Evolutionary conservation across 2,329 filamentous ascomycete species (phyloP).

Genomic region (Zelopaecilomyces penicillatus): DNA sequence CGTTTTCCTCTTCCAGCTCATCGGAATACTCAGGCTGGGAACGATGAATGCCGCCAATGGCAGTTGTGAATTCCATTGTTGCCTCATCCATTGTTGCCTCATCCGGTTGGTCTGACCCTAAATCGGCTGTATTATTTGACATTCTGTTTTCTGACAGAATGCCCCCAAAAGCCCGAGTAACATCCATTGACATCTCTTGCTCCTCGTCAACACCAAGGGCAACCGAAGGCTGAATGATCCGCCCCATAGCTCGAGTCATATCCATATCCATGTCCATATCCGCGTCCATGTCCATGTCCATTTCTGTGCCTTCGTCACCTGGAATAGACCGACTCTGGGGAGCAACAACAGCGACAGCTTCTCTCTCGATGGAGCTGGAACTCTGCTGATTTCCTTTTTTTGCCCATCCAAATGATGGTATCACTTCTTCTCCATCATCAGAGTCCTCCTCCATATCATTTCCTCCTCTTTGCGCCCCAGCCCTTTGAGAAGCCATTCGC

Average conservation of each 20-base stretch:
- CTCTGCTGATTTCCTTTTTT: slow-evolving; percentile 40
- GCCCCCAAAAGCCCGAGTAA: slow-evolving; percentile 72
- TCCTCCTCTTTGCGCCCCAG: slow-evolving; percentile 60
- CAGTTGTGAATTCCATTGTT: slow-evolving; percentile 75
- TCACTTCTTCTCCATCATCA: slow-evolving; percentile 59
- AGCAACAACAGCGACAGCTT: slow-evolving; percentile 27
- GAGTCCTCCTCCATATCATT: slow-evolving; percentile 42
- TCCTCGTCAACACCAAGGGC: slow-evolving; percentile 35
- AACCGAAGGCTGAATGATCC: slow-evolving; percentile 35
- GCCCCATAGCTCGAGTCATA: slow-evolving; percentile 46
- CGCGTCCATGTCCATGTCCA: slow-evolving; percentile 29
- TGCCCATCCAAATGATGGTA: slow-evolving; percentile 69
- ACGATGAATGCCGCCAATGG: slow-evolving; percentile 60
- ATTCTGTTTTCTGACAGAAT: slow-evolving; percentile 50
- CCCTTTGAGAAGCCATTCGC: slow-evolving; percentile 63
- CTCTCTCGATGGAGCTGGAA: slow-evolving; percentile 31
- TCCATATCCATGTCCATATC: slow-evolving; percentile 47
- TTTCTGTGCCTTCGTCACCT: slow-evolving; percentile 20
- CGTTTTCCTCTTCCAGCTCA: slow-evolving; percentile 40
- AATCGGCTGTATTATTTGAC: neutral
- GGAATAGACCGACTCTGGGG: slow-evolving; percentile 6
- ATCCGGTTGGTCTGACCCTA: slow-evolving; percentile 18
- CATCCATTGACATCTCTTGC: slow-evolving; percentile 86
- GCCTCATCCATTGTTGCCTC: slow-evolving; percentile 34
- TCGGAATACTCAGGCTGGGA: slow-evolving; percentile 23